phyloP scores from a whole-genome alignment of 495 filamentous ascomycete species.

The Achaetomiella virescens region DNA sequence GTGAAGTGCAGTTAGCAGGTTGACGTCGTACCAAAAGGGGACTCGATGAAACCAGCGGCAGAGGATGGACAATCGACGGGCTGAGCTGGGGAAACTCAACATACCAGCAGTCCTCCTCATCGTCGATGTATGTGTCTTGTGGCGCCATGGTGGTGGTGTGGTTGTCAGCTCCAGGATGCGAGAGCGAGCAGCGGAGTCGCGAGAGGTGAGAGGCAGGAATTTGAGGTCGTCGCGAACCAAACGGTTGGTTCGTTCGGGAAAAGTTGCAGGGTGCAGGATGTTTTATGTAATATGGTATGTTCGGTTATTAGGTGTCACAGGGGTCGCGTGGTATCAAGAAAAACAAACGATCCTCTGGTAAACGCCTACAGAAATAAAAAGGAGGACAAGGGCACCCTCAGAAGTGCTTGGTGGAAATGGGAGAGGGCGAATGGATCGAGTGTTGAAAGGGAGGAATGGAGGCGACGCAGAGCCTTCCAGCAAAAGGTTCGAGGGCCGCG shows the following conservation, averaged over 20 bases:
- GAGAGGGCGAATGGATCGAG: conserved; percentile 6
- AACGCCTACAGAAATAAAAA: conserved; percentile 24
- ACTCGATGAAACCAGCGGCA: conserved; percentile 7
- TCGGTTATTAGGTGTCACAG: conserved; percentile 18
- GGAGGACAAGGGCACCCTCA: conserved; percentile 20
- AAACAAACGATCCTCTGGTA: conserved; percentile 14
- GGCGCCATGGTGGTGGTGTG: conserved; percentile 55
- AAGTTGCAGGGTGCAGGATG: neutral
- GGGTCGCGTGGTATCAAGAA: conserved; percentile 8
- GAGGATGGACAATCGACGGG: neutral
- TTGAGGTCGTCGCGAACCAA: neutral
- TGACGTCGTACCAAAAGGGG: neutral
- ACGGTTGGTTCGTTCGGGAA: conserved; percentile 7
- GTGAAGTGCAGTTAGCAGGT: conserved; percentile 13
- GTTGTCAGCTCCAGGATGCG: neutral
- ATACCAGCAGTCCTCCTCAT: conserved; percentile 90
- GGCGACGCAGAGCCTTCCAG: conserved; percentile 33
- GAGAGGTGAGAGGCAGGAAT: neutral
- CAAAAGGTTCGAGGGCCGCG: conserved; percentile 14
- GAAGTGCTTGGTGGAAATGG: conserved; percentile 8
- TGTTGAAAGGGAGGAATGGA: conserved; percentile 18
- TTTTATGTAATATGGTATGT: neutral
- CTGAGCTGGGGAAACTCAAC: conserved; percentile 16
- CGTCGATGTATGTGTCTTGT: conserved; percentile 95
- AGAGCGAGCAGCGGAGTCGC: conserved; percentile 11